phyloP scores from a whole-genome alignment of 331 rosid genomes.

The Spiraea crenata region DNA sequence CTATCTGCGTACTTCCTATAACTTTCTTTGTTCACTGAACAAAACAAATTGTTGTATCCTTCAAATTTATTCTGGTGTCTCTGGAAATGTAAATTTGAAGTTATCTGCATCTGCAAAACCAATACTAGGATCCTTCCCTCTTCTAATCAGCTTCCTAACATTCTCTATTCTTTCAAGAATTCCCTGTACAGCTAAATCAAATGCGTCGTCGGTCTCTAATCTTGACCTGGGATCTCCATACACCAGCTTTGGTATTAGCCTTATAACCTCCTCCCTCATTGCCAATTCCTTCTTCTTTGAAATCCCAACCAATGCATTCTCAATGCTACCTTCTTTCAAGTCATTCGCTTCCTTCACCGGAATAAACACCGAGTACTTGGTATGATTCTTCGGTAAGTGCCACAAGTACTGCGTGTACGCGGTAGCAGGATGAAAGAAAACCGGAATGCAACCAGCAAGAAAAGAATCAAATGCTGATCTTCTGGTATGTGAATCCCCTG shows the following conservation, averaged over 20 bases:
- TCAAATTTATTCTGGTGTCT: slow-evolving; percentile 1
- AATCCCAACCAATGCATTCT: slow-evolving; percentile 42
- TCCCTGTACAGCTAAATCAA: slow-evolving; percentile 56
- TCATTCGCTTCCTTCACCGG: slow-evolving; percentile 54
- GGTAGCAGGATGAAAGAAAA: slow-evolving; percentile 76
- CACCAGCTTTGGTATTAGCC: slow-evolving; percentile 51
- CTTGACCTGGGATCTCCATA: slow-evolving; percentile 57
- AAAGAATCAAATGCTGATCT: slow-evolving; percentile 74
- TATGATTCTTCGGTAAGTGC: slow-evolving; percentile 55
- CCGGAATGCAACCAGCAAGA: slow-evolving; percentile 77
- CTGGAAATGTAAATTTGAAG: slow-evolving; percentile 57
- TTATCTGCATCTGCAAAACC: slow-evolving; percentile 70
- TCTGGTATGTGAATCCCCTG: slow-evolving; percentile 80
- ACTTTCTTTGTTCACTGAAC: not conserved
- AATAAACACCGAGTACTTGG: slow-evolving; percentile 58
- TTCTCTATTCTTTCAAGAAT: slow-evolving; percentile 56
- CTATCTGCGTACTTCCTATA: not conserved
- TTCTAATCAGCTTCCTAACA: slow-evolving; percentile 46
- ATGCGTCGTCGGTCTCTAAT: slow-evolving; percentile 59
- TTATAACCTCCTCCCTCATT: slow-evolving; percentile 66
- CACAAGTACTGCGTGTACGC: slow-evolving; percentile 72
- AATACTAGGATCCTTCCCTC: slow-evolving; percentile 59
- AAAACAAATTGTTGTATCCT: no score
- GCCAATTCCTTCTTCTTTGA: slow-evolving; percentile 38
- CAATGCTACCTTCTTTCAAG: slow-evolving; percentile 51